Percentiles rank a stretch among this genome's conserved stretches.
Evolutionary conservation across 345 rosid genomes (phyloP).

Genomic region (Mercurialis annua): DNA sequence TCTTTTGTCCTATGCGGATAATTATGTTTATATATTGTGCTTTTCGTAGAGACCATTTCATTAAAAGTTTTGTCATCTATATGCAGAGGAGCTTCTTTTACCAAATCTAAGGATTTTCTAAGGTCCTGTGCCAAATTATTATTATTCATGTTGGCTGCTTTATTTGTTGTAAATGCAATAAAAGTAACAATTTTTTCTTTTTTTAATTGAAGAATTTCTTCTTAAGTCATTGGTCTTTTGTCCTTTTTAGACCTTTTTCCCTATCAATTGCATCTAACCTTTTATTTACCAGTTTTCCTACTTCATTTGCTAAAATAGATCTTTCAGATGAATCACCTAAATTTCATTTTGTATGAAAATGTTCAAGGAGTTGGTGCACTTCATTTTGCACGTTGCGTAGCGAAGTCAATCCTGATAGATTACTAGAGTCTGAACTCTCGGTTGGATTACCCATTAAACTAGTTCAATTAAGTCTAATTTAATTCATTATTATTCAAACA

Average conservation of each 20-base stretch:
- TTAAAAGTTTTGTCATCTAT: neutral
- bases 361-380: no score
- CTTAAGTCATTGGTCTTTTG: neutral
- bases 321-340: no score
- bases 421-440: no score
- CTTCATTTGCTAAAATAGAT: neutral
- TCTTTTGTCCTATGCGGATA: neutral
- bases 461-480: no score
- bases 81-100: neutral
- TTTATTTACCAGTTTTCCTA: neutral
- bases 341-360: no score
- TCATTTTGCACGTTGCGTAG: no score
- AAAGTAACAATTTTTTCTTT: neutral
- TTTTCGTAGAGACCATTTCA: neutral
- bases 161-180: neutral
- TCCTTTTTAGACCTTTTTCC: neutral
- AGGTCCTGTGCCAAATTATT: neutral
- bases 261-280: neutral
- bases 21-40: no score
- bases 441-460: no score
- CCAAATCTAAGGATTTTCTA: neutral
- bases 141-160: neutral
- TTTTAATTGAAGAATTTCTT: neutral
- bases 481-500: no score
- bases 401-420: no score